Percentiles rank a stretch among this genome's conserved stretches.
Evolutionary conservation across 176 grass and related monocot species (phyloP).

Genomic region (Musa acuminata): DNA sequence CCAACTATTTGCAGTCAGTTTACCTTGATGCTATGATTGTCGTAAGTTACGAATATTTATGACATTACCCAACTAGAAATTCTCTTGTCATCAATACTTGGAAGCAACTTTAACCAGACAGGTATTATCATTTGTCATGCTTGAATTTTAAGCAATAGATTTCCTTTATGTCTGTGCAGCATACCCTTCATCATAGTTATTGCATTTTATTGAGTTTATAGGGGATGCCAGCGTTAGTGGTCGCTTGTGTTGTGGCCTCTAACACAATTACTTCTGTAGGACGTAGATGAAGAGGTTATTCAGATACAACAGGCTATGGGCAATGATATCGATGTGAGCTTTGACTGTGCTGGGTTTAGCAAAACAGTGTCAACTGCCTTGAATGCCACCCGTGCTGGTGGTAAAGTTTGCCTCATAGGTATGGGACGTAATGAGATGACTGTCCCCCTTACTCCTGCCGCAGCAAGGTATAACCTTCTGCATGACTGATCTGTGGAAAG

Average conservation of each 20-base stretch:
- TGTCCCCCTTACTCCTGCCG: slow-evolving; percentile 68
- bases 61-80: too few species aligned
- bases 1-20: too few species aligned
- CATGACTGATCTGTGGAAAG: too few species aligned
- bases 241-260: neutral
- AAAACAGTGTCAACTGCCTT: slow-evolving; percentile 87
- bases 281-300: slow-evolving; percentile 40
- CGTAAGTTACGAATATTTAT: too few species aligned
- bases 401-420: slow-evolving; percentile 70
- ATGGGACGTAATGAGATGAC: slow-evolving; percentile 95
- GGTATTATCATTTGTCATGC: too few species aligned
- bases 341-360: slow-evolving; percentile 80
- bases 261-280: slow-evolving; percentile 12
- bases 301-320: slow-evolving; percentile 48
- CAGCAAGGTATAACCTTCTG: slow-evolving; percentile 29
- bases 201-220: neutral
- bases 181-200: neutral
- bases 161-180: neutral
- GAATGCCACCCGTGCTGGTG: slow-evolving; percentile 53
- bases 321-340: slow-evolving; percentile 51
- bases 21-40: too few species aligned
- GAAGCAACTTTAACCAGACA: too few species aligned
- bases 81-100: too few species aligned
- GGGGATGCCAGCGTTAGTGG: neutral
- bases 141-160: too few species aligned